phyloP scores from a whole-genome alignment of 179 eudicot species.

The Heliamphora pulchella region DNA sequence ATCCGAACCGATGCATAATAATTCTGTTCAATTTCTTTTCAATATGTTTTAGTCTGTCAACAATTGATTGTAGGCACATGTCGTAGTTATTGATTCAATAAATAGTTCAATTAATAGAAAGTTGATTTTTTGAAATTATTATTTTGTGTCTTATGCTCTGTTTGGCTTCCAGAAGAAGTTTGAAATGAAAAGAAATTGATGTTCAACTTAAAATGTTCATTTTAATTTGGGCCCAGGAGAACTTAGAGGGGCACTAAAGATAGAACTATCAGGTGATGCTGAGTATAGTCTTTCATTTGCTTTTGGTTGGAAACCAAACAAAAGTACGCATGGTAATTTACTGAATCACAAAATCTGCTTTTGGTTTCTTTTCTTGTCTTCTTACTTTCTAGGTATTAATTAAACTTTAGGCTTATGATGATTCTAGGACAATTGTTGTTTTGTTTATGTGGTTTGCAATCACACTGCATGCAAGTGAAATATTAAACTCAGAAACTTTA shows the following conservation, averaged over 20 bases:
- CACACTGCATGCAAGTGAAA: not conserved
- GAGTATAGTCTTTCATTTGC: not conserved
- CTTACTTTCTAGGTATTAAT: not conserved
- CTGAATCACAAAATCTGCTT: not conserved
- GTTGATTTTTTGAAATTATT: not conserved
- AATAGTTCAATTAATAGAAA: not conserved
- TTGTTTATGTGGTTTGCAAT: not conserved
- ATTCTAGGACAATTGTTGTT: not conserved
- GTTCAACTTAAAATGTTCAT: not conserved
- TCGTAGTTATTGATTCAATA: not conserved
- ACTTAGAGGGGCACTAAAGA: not conserved
- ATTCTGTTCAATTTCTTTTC: not conserved
- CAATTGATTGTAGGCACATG: not conserved
- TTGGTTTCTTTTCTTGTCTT: not conserved
- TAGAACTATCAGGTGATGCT: not conserved
- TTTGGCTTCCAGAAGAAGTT: not conserved
- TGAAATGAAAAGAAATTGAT: not conserved
- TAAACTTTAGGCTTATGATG: not conserved
- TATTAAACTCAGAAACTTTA: no score
- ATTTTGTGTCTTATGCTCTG: not conserved
- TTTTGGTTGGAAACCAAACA: not conserved
- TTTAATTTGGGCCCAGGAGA: not conserved
- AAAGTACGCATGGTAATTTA: not conserved
- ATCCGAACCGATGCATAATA: no score
- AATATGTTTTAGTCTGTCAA: not conserved